Base-by-base conservation (phyloP, 73 alveolate genomes). In the Paraurostyla sp. region DNA sequence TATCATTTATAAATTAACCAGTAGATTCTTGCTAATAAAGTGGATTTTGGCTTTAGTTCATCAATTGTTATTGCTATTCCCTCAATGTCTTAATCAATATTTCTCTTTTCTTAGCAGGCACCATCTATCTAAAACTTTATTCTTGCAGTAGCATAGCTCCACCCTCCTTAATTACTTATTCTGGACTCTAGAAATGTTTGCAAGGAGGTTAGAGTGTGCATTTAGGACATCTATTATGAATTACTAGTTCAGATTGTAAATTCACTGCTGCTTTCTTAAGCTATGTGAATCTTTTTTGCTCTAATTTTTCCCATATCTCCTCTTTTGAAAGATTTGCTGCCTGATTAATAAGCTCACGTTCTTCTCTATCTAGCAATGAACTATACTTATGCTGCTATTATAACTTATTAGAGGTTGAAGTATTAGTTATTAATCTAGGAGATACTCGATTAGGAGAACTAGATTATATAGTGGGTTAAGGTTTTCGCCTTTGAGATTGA, bases 201-300 rank as follows among this genome's bases (percentile, higher is more conserved):
- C 96, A 91, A 49, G 96, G 96, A 22, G 91, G 91, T 35, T 73
- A 42, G 15, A 91, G 73, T 1, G 96, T 87, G 54, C 96, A 91
- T 42, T 73, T 87, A 2, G 92, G 94, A 71, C 96, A 91, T 41
- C 96, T 73, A 0, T 92, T 71, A 30, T 91, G 56, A 42, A 50
- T 11, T 1, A 63, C 18, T 73, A 87, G 78, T 30, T 87, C 87
- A n/a, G 56, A 9, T 32, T 78, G 76, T 35, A 87, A 36, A 54
- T 87, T 87, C 20, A 54, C 85, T 0, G 87, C 93, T 32, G 93
- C 90, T 13, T 29, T 18, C 46, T 87, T 85, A 36, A 87, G 63
- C 35, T 87, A 51, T n/a, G 52, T 30, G 46, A 78, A 78, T n/a
- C 89, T 54, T 38, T 78, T 49, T 36, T 78, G 20, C 33, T 78